Percentiles rank a stretch among this genome's conserved stretches.
Conservation (phyloP, 495 filamentous ascomycete species). For the Trichoderma erinaceum region DNA sequence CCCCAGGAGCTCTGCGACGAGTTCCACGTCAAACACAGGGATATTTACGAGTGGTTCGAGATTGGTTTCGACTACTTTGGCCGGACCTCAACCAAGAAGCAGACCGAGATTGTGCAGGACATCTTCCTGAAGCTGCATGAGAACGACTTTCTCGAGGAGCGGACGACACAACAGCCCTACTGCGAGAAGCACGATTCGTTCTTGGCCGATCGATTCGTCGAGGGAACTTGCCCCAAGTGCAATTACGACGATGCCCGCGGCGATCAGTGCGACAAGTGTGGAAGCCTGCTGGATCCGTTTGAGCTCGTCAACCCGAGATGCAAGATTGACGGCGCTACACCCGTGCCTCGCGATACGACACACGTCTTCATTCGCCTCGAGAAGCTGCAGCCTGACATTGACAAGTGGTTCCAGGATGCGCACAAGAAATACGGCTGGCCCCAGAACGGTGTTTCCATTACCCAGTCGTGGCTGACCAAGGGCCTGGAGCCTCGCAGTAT, state of each 20-base stretch:
- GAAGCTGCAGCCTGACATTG: slow-evolving; percentile 66
- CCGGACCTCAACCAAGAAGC: slow-evolving; percentile 70
- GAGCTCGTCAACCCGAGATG: slow-evolving; percentile 56
- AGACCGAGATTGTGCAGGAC: slow-evolving; percentile 79
- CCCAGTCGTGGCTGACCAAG: slow-evolving; percentile 72
- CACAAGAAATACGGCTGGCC: slow-evolving; percentile 57
- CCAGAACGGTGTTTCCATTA: slow-evolving; percentile 65
- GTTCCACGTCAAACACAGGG: slow-evolving; percentile 76
- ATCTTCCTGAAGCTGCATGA: slow-evolving; percentile 71
- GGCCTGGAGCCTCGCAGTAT: slow-evolving; percentile 80
- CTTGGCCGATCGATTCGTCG: slow-evolving; percentile 88
- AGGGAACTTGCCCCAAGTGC: slow-evolving; percentile 80
- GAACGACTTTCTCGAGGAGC: slow-evolving; percentile 79
- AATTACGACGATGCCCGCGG: slow-evolving; percentile 75
- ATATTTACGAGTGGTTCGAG: slow-evolving; percentile 76
- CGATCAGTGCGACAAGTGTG: slow-evolving; percentile 76
- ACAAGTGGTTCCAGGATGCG: slow-evolving; percentile 58
- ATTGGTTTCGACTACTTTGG: slow-evolving; percentile 83
- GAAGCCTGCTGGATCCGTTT: slow-evolving; percentile 70
- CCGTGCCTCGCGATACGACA: slow-evolving; percentile 57
- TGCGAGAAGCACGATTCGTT: slow-evolving; percentile 80
- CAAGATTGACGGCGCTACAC: slow-evolving; percentile 77
- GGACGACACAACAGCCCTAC: slow-evolving; percentile 70
- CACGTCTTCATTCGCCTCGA: slow-evolving; percentile 72
- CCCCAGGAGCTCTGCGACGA: slow-evolving; percentile 73